These are phyloP conservation scores for Apophysomyces sp. DNA, from an alignment of 371 early-diverging fungal genomes.

Conservation along the genomic window DNA sequence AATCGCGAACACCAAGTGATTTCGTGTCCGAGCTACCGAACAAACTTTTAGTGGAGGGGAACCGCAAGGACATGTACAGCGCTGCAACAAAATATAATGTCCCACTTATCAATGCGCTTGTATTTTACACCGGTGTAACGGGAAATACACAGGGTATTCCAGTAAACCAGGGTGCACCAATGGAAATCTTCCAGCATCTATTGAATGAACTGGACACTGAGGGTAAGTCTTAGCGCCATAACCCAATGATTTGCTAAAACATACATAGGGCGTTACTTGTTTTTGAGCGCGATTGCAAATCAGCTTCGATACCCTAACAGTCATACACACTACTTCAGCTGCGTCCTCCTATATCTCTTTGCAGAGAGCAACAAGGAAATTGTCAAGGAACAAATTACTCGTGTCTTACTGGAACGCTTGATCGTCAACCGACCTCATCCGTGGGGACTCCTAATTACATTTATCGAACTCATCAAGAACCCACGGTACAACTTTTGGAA, in stretches of 20 bases:
- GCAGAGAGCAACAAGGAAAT: conserved; percentile 79
- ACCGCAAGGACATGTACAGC: background rate
- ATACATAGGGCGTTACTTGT: conserved; percentile 74
- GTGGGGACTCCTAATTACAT: conserved; percentile 95
- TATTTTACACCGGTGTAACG: conserved; percentile 84
- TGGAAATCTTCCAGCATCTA: conserved; percentile 85
- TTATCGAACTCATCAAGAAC: conserved; percentile 96
- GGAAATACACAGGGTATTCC: conserved; percentile 65
- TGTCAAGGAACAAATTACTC: conserved; percentile 92
- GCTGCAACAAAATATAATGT: conserved; percentile 69
- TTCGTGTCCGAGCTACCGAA: conserved; percentile 62
- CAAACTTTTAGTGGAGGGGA: conserved; percentile 34
- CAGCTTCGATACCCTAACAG: conserved; percentile 97
- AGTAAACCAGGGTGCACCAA: conserved; percentile 73
- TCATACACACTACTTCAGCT: conserved; percentile 94
- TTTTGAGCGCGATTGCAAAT: conserved; percentile 92
- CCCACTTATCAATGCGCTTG: conserved; percentile 83
- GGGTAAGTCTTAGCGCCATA: conserved; percentile 42
- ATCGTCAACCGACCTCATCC: conserved; percentile 98
- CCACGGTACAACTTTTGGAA: conserved; percentile 90
- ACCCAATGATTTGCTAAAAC: background rate
- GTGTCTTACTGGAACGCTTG: conserved; percentile 92
- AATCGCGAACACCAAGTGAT: conserved; percentile 56
- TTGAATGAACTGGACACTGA: conserved; percentile 80
- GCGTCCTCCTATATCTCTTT: conserved; percentile 84